Evolutionary conservation across 1,284 basidiomycete species (phyloP), one percentile per base, ranked within the genome.

Genomic region (Pisolithus thermaeus): DNA sequence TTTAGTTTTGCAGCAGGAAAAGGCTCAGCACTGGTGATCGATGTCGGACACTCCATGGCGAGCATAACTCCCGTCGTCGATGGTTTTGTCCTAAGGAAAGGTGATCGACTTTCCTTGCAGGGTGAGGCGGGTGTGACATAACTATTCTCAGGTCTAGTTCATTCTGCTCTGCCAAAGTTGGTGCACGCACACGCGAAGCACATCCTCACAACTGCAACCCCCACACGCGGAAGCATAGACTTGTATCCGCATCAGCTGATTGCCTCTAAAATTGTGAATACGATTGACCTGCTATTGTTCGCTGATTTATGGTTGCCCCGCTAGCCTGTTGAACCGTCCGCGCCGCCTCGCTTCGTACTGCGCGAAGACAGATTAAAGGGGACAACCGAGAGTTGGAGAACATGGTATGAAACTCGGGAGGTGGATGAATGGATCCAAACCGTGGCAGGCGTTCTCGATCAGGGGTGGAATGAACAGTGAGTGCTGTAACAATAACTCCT

Each of bases 61-160:
- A 95, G 91, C 56, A 91, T 97, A 16, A 93, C 92, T 1, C 97
- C 97, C 1, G 90, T 99, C 9, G 92, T 96, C 7, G 97, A 99
- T 63, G 97, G 97, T 0, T 99, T 99, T 63, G 96, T 99, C 36
- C 79, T 99, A 45, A 81, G 95, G 59, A 97, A 97, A 79, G 95
- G 95, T 85, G 56, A 55, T 64, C 54, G 41, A 50, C 35, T 53
- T 41, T 53, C 38, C 5, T 38, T n/a, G 37, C 22, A n/a, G 18
- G 49, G 46, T 14, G 37, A 38, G 4, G 32, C 16, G 14, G 23
- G n/a, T 6, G 27, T 43, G 28, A 38, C 25, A 5, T 47, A 50
- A 30, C 56, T 11, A 20, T 14, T 36, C 7, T 16, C 20, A 90
- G 88, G 89, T 49, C 78, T 91, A 36, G 71, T 78, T 35, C 81